phyloP scores from a whole-genome alignment of 1,284 basidiomycete genomes.

The Pseudozyma flocculosa region DNA sequence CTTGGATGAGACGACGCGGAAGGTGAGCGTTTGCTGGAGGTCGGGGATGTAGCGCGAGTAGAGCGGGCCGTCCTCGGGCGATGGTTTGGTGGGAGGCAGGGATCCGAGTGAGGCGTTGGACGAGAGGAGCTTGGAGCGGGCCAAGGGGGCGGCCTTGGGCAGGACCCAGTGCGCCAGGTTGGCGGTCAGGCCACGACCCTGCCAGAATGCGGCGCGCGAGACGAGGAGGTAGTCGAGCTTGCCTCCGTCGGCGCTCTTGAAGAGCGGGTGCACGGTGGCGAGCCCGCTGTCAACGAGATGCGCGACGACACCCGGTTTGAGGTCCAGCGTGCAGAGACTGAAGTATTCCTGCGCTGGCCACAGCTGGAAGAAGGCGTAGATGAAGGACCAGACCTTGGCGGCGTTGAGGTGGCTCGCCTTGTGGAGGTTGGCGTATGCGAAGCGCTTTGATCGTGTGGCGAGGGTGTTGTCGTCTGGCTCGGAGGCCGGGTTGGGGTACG shows the following conservation, averaged over 20 bases:
- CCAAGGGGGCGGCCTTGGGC: constrained; percentile 16
- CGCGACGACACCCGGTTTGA: constrained; percentile 2
- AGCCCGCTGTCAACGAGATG: constrained; percentile 20
- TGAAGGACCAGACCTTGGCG: constrained; percentile 27
- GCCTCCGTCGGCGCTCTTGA: constrained; percentile 1
- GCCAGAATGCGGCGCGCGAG: constrained; percentile 47
- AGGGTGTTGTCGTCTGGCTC: constrained; percentile 50
- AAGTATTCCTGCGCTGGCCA: constrained; percentile 44
- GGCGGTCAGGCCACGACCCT: constrained; percentile 25
- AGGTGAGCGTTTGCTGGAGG: constrained; percentile 44
- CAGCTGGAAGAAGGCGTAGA: constrained; percentile 35
- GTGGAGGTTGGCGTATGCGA: constrained; percentile 9
- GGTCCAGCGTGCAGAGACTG: constrained; percentile 3
- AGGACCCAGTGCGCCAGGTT: constrained; percentile 30
- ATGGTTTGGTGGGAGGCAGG: constrained; percentile 14
- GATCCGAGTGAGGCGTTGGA: constrained; percentile 11
- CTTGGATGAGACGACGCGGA: constrained; percentile 34
- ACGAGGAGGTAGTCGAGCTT: constrained; percentile 19
- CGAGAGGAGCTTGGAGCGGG: constrained; percentile 9
- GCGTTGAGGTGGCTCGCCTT: constrained; percentile 1
- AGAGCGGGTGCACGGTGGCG: constrained; percentile 29
- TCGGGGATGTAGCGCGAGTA: constrained; percentile 49
- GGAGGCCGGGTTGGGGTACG: constrained; percentile 32
- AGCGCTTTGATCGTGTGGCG: constrained; percentile 25
- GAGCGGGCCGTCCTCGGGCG: constrained; percentile 17